Conservation (phyloP, 2,329 filamentous ascomycete genomes). For the Cladosporium cucumerinum region DNA sequence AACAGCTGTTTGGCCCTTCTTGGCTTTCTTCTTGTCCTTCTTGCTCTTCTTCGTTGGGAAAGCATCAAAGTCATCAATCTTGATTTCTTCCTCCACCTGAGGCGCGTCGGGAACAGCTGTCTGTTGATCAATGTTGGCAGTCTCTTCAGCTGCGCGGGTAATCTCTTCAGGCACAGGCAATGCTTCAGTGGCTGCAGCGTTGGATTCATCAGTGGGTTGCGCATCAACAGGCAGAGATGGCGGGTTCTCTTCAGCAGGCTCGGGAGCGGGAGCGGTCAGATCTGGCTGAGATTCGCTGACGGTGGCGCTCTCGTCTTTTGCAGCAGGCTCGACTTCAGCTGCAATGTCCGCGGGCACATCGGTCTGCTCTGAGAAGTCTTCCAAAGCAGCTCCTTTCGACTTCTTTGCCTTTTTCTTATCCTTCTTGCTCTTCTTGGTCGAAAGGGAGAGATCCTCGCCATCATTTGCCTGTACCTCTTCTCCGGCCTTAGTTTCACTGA, state of each 20-base stretch:
- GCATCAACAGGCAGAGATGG: background rate
- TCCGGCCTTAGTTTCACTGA: background rate
- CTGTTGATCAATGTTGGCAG: background rate
- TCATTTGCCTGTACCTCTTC: conserved; percentile 7
- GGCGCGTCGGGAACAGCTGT: background rate
- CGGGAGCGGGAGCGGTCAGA: background rate
- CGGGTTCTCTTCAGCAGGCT: background rate
- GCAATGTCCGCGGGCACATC: background rate
- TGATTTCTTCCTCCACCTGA: background rate
- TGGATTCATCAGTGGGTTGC: background rate
- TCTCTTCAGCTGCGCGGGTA: background rate
- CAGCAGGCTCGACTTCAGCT: background rate
- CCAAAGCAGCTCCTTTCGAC: background rate
- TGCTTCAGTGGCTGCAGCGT: background rate
- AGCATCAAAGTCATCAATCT: conserved; percentile 18
- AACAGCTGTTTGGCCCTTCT: background rate
- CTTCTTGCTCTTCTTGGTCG: conserved; percentile 39
- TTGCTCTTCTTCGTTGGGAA: conserved; percentile 26
- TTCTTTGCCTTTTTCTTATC: conserved; percentile 41
- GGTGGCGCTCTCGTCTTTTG: background rate
- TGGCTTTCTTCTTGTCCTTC: conserved; percentile 25
- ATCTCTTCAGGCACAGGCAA: background rate
- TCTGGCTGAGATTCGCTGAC: background rate
- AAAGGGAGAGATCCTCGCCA: conserved; percentile 23
- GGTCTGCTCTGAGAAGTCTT: background rate